A percentile compares a stretch with the other conserved stretches of the same genome.
These are phyloP conservation scores for Solanum hybrid DNA, from an alignment of 305 asterid species.

Conservation along the genomic window DNA sequence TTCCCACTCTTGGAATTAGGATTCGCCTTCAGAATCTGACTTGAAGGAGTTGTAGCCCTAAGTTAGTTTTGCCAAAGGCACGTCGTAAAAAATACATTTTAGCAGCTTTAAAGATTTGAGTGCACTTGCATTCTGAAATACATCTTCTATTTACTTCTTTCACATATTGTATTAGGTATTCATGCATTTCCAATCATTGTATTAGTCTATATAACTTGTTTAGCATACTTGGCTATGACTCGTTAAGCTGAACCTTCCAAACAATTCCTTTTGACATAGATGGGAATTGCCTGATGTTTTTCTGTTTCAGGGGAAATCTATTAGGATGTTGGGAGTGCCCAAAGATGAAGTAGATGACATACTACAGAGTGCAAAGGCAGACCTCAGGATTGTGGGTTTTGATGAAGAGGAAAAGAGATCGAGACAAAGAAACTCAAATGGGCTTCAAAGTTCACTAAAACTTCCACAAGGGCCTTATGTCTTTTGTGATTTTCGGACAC, in stretches of 20 bases:
- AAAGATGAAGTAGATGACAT: constrained; percentile 74
- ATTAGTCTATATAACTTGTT: background rate
- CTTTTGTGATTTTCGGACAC: constrained; percentile 74
- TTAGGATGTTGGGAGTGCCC: constrained; percentile 90
- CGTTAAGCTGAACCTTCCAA: background rate
- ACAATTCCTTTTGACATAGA: background rate
- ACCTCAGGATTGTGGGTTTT: constrained; percentile 82
- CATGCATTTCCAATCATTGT: background rate
- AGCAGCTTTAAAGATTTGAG: background rate
- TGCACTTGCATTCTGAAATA: background rate
- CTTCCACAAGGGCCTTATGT: constrained; percentile 76
- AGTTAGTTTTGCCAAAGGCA: background rate
- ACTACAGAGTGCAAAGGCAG: constrained; percentile 40
- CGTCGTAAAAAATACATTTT: background rate
- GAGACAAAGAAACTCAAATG: constrained; percentile 40
- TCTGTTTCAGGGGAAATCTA: constrained; percentile 54
- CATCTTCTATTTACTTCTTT: background rate
- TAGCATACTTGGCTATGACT: background rate
- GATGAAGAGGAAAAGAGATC: constrained; percentile 78
- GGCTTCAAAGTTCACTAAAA: constrained; percentile 25
- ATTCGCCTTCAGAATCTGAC: background rate
- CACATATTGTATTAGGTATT: background rate
- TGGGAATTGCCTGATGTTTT: background rate
- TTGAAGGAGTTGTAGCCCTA: background rate
- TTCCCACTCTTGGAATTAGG: background rate